A percentile compares a stretch with the other conserved stretches of the same genome.
These are phyloP conservation scores for Cymbopogon citratus DNA, from an alignment of 176 grass and related monocot genomes.

Conservation along the genomic window DNA sequence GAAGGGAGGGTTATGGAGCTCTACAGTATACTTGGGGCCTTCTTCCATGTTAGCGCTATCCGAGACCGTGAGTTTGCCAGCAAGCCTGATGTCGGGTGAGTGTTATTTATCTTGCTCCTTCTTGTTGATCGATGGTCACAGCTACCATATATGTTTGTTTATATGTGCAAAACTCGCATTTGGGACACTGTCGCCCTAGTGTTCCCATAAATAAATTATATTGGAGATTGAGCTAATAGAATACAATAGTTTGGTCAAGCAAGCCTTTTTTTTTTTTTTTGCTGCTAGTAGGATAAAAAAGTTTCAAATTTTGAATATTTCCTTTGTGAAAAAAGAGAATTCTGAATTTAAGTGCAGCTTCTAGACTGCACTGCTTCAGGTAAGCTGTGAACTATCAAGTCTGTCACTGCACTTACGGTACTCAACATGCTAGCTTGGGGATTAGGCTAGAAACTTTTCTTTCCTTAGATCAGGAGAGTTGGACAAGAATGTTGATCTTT, in stretches of 20 bases:
- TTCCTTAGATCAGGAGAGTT: not conserved
- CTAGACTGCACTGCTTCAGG: not conserved
- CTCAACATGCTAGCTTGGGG: not conserved
- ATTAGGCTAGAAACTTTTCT: not conserved
- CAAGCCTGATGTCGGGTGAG: constrained; percentile 63
- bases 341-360: not conserved
- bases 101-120: not conserved
- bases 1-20: constrained; percentile 88
- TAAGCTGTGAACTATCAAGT: not conserved
- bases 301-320: not conserved
- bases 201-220: not conserved
- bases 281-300: not conserved
- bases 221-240: not conserved
- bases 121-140: not conserved
- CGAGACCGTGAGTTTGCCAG: constrained; percentile 68
- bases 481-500: not conserved
- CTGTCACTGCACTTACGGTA: not conserved
- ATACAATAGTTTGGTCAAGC: not conserved
- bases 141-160: not conserved
- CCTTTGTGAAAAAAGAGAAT: not conserved
- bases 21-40: constrained; percentile 68
- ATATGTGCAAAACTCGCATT: not conserved
- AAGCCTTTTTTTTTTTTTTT: not conserved
- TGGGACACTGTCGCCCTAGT: not conserved
- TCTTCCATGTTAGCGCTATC: constrained; percentile 85